Base-by-base conservation (phyloP, 1,139 yeast species). In the Candida sojae region DNA sequence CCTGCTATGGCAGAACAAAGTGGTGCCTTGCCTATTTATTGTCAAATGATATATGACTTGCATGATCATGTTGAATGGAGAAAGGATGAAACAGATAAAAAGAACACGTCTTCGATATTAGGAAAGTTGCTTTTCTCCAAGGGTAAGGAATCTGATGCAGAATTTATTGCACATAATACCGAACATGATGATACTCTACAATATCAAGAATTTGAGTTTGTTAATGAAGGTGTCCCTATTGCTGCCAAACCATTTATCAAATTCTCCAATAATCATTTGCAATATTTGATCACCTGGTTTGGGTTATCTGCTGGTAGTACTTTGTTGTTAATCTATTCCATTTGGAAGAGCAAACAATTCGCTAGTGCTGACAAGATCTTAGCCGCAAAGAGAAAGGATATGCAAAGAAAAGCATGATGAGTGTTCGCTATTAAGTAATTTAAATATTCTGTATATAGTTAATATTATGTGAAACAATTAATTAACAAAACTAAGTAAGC, bases 201-300 rank as follows among this genome's bases (percentile, higher is more conserved):
- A 48, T 75, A 64, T 54, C 79, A 73, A 55, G 79, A 73, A 53
- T 68, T 73, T 51, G 79, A 75, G 59, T 84, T 87, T 55, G 71
- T 82, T 47, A 79, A 77, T 47, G 84, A 88, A 13, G 99, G 99
- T 43, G 95, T 92, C 4, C 99, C 99, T 3, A 67, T 95, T 26
- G 99, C 97, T 1, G 83, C 86, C 47, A 70, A 77, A 5, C 95
- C 97, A 11, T 82, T 82, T 59, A 83, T 93, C 30, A 91, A 85
- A 53, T 79, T 90, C 61, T 82, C 87, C 55, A 95, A 93, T 66
- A 91, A 92, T 61, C 99, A 93, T 64, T 71, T 92, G 66, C 97
- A 93, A 66, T 93, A 93, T 64, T 72, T 93, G 59, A 81, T 90
- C 23, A 93, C 99, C 0, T 93, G 99, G 99, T 93, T 89, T 64